phyloP scores from a whole-genome alignment of 2,329 filamentous ascomycete species.

The Ceratocystis cacaofunesta region DNA sequence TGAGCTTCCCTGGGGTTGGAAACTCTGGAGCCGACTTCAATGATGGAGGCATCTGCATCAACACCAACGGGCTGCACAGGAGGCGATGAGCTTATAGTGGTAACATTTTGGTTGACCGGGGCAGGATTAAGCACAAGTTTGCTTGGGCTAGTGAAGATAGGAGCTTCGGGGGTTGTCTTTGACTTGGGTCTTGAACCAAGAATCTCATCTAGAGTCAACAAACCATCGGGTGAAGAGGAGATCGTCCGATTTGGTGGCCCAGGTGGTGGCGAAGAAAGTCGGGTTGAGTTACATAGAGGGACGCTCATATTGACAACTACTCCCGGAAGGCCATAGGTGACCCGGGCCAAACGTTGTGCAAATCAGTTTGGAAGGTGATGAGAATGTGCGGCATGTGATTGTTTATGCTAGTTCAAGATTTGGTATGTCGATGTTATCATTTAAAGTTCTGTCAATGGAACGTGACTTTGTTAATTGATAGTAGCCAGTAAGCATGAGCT shows the following conservation, averaged over 20 bases:
- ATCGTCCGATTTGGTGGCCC: background rate
- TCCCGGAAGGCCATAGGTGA: background rate
- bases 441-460: background rate
- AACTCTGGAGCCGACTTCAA: conserved; percentile 8
- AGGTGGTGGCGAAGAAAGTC: background rate
- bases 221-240: conserved; percentile 8
- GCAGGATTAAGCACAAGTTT: background rate
- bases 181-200: background rate
- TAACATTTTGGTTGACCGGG: background rate
- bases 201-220: background rate
- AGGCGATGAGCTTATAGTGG: background rate
- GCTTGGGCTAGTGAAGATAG: background rate
- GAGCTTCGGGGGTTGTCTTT: background rate
- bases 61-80: background rate
- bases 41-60: conserved; percentile 8
- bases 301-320: background rate
- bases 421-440: background rate
- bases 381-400: background rate
- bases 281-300: background rate
- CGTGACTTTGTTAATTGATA: background rate
- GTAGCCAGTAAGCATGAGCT: background rate
- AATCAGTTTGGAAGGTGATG: background rate
- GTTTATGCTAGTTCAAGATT: background rate
- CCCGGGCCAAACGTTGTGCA: background rate
- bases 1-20: background rate